Evolutionary conservation across 305 asterid species (phyloP).

Genomic region (Solanum hybrid): DNA sequence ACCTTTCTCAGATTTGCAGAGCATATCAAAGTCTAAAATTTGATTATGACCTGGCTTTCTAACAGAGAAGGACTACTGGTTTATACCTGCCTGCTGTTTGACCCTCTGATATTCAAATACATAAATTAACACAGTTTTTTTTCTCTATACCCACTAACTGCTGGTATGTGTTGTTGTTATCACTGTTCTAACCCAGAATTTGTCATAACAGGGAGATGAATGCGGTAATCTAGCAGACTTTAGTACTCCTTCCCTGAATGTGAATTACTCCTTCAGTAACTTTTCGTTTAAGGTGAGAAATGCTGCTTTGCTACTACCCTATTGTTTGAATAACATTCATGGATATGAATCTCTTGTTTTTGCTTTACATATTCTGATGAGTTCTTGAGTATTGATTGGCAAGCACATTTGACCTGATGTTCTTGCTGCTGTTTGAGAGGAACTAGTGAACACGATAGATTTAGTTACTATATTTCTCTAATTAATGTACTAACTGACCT

Average conservation of each 20-base stretch:
- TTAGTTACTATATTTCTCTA: neutral
- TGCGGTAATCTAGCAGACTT: slow-evolving; percentile 76
- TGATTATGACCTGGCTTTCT: neutral
- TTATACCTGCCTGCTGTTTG: neutral
- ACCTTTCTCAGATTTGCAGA: slow-evolving; percentile 3
- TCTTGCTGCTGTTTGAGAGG: neutral
- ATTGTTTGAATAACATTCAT: neutral
- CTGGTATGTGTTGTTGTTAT: neutral
- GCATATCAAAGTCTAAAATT: neutral
- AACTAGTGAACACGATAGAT: neutral
- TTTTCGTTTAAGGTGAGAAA: slow-evolving; percentile 86
- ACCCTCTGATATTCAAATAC: neutral
- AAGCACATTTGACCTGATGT: slow-evolving; percentile 1
- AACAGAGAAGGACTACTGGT: neutral
- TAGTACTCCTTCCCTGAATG: slow-evolving; percentile 43
- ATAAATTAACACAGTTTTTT: neutral
- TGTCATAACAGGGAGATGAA: slow-evolving; percentile 66
- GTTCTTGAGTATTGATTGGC: neutral
- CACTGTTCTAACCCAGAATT: slow-evolving; percentile 1
- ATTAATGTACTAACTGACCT: neutral
- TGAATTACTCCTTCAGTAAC: slow-evolving; percentile 81
- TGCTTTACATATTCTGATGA: neutral
- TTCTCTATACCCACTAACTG: neutral
- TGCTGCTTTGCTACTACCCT: neutral
- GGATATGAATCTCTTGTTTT: neutral